These are phyloP conservation scores for Chlamydomonas schloesseri DNA, from an alignment of 139 green algal species.

Conservation along the genomic window DNA sequence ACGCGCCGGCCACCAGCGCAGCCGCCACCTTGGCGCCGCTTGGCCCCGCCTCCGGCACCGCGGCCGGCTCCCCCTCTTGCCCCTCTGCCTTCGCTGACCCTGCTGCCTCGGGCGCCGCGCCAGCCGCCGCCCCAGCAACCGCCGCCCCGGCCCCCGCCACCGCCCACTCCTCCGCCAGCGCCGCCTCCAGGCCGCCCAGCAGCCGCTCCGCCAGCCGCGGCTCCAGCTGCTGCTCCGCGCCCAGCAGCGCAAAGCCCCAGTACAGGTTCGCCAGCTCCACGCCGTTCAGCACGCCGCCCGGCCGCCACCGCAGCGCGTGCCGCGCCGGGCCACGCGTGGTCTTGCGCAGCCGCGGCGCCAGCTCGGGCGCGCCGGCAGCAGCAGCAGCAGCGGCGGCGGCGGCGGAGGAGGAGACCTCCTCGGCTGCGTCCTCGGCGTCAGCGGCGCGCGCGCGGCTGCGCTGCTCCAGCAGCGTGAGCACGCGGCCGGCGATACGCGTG, in stretches of 20 bases:
- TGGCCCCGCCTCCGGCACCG: no score
- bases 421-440: background rate
- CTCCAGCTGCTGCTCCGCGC: background rate
- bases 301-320: background rate
- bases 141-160: background rate
- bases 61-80: background rate
- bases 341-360: no score
- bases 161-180: conserved; percentile 40
- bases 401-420: no score
- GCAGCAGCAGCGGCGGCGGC: no score
- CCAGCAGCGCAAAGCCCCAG: conserved; percentile 56
- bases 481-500: no score
- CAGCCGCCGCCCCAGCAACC: no score
- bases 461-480: background rate
- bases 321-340: no score
- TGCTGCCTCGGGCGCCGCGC: no score
- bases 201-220: background rate
- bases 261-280: conserved; percentile 47
- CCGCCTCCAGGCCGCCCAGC: background rate
- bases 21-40: no score
- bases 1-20: background rate
- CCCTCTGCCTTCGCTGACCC: no score
- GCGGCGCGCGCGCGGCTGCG: background rate
- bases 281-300: background rate
- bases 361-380: no score